These are phyloP conservation scores for Cryptococcus sp. DNA, from an alignment of 1,284 basidiomycete genomes.

Conservation along the genomic window DNA sequence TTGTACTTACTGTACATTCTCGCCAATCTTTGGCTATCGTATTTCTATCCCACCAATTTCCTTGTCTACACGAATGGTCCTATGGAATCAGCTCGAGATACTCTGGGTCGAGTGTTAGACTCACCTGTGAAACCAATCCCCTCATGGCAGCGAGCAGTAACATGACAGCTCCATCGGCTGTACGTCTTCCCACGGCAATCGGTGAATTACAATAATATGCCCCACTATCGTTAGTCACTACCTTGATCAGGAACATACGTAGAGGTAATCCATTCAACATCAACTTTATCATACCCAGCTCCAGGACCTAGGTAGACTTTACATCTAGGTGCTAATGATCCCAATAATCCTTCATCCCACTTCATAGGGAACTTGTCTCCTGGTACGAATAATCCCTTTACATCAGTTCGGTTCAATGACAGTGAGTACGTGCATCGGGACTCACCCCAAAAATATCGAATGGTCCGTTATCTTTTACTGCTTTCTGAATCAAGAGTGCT, in stretches of 20 bases:
- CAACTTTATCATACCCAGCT: conserved; percentile 29
- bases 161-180: conserved; percentile 31
- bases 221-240: conserved; percentile 10
- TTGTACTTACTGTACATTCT: conserved; percentile 12
- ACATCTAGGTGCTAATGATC: conserved; percentile 17
- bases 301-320: conserved; percentile 22
- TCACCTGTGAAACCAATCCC: conserved; percentile 17
- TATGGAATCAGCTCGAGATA: conserved; percentile 6
- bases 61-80: conserved; percentile 16
- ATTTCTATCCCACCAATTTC: conserved; percentile 15
- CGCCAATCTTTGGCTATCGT: conserved; percentile 18
- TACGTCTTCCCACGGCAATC: conserved; percentile 23
- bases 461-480: conserved; percentile 15
- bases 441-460: conserved; percentile 25
- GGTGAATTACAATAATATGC: conserved; percentile 36
- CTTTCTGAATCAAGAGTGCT: conserved; percentile 7
- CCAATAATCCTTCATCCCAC: conserved; percentile 19
- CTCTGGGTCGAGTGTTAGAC: not conserved
- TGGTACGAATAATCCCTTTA: conserved; percentile 17
- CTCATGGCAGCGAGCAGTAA: conserved; percentile 27
- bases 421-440: conserved; percentile 1
- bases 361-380: conserved; percentile 16
- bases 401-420: not conserved
- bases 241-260: conserved; percentile 10
- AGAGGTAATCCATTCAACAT: conserved; percentile 20